Evolutionary conservation across 202 grass and related monocot species (phyloP), one percentile per base, ranked within the genome.

Genomic region (Digitaria exilis): DNA sequence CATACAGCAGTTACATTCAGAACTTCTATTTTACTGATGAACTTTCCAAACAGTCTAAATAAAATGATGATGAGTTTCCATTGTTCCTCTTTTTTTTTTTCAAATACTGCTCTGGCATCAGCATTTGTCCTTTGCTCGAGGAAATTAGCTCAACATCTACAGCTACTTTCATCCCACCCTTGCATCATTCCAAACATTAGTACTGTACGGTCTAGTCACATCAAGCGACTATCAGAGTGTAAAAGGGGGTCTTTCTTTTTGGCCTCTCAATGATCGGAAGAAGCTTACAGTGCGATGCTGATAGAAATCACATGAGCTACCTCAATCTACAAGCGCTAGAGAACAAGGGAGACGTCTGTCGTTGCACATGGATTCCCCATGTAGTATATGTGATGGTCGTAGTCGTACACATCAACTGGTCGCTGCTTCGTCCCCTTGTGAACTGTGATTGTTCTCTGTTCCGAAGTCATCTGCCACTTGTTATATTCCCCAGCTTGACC

Each of bases 281-380:
- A n/a, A n/a, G n/a, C n/a, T 34, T 39, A 42, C 58, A 71, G 29
- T 3, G 50, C 11, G n/a, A 37, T 28, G 26, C 78, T 59, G 34
- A 30, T 41, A 31, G 31, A 42, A 39, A 76, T 64, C 85, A 82
- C 65, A 65, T 83, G 85, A 87, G 45, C 34, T 44, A 75, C 17
- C 49, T 80, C 48, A 52, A 25, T 72, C 31, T 70, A 54, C 46
- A 21, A 37, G 25, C 4, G 84, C 84, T 81, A 81, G 1, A 25
- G 18, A 69, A 87, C 78, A 87, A 87, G 25, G 37, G 49, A 76
- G 21, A 16, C 26, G 24, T 50, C 34, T 35, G 78, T 12, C n/a
- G 26, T 22, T 17, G 77, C 61, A 51, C 62, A 69, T 76, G 61
- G 18, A 29, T 43, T 46, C 41, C 29, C 22, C 41, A 8, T 26